A percentile compares a stretch with the other conserved stretches of the same genome.
Conservation (phyloP, 2,329 filamentous ascomycete species). For the Mycosphaerella sp. region DNA sequence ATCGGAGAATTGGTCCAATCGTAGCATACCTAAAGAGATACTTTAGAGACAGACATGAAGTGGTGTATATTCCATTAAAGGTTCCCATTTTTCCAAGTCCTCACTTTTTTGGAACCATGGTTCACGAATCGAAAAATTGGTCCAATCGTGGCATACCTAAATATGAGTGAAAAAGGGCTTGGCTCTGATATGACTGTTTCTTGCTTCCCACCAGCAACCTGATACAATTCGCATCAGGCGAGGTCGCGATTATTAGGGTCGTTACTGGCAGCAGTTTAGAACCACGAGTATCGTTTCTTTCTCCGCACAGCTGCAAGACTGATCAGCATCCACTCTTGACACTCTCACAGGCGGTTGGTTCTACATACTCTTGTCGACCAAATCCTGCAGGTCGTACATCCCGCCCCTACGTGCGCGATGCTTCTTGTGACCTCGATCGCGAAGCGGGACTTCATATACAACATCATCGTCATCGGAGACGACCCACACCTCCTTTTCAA, state of each 20-base stretch:
- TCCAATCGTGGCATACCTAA: not conserved
- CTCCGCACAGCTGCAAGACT: not conserved
- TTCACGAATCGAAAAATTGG: not conserved
- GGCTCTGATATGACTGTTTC: not conserved
- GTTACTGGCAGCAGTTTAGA: not conserved
- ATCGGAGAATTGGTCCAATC: not conserved
- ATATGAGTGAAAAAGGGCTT: not conserved
- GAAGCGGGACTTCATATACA: slow-evolving; percentile 7
- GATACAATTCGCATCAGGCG: not conserved
- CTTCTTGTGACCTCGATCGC: not conserved
- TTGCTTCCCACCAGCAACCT: not conserved
- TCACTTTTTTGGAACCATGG: no score
- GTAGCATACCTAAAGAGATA: not conserved
- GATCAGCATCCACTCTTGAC: not conserved
- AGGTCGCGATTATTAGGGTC: not conserved
- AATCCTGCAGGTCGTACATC: slow-evolving; percentile 11
- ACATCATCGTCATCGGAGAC: slow-evolving; percentile 5
- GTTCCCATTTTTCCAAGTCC: not conserved
- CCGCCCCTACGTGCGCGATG: slow-evolving; percentile 6
- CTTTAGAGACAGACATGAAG: not conserved
- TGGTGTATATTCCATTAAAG: not conserved
- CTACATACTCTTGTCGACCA: slow-evolving; percentile 12
- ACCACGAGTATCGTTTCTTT: slow-evolving; percentile 7
- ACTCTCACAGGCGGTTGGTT: not conserved
- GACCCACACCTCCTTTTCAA: not conserved